phyloP scores from a whole-genome alignment of 1,284 basidiomycete genomes.

The Calocybe gambosa region DNA sequence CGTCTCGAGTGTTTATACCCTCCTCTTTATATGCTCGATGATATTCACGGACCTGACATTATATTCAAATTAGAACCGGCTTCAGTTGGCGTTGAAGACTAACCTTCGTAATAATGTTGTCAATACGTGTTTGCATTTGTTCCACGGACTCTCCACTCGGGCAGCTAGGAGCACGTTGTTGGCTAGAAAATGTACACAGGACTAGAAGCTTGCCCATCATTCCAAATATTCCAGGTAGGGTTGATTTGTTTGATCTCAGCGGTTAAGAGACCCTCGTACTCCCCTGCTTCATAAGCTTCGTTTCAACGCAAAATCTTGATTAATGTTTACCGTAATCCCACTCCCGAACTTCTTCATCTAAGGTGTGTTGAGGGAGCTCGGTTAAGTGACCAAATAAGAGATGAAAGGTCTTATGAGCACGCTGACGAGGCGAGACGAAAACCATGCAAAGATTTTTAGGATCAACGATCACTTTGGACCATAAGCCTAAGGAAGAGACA shows the following conservation, averaged over 20 bases:
- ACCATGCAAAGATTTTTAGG: constrained; percentile 73
- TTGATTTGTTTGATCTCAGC: constrained; percentile 67
- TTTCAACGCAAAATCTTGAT: not conserved
- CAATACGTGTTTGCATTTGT: constrained; percentile 77
- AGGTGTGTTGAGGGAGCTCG: constrained; percentile 44
- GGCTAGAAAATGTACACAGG: not conserved
- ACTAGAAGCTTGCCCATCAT: constrained; percentile 53
- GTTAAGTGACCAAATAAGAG: constrained; percentile 62
- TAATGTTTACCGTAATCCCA: constrained; percentile 74
- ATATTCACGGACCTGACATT: constrained; percentile 62
- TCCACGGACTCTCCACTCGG: constrained; percentile 81
- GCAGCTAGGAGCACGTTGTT: constrained; percentile 44
- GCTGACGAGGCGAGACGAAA: constrained; percentile 77
- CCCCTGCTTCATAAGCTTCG: constrained; percentile 32
- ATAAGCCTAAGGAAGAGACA: constrained; percentile 1
- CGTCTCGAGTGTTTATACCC: constrained; percentile 58
- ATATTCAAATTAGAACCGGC: not conserved
- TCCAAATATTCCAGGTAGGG: constrained; percentile 78
- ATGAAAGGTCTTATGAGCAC: constrained; percentile 83
- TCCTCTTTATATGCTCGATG: constrained; percentile 70
- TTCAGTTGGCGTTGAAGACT: constrained; percentile 2
- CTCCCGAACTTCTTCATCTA: constrained; percentile 67
- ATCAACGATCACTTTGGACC: constrained; percentile 67
- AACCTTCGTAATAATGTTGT: constrained; percentile 67
- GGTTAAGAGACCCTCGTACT: constrained; percentile 79